Evolutionary conservation across 768 basidiomycete species (phyloP), one percentile per base, ranked within the genome.

Genomic region (Lenzites betulinus): DNA sequence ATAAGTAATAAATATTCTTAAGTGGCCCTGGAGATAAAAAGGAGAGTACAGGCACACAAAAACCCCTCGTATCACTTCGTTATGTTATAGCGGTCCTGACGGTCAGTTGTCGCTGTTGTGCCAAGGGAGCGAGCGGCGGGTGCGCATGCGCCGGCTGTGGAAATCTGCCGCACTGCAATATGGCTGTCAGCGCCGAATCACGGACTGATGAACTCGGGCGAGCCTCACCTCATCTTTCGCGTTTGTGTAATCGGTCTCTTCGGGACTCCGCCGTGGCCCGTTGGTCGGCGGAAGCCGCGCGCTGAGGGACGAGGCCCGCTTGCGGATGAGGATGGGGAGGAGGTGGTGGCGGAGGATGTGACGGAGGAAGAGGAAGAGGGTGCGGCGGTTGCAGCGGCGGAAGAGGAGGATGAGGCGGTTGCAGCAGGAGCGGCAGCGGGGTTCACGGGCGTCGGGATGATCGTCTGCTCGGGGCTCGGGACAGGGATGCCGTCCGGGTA

Each of bases 401-500:
- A 2, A 9, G 43, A 18, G 23, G 38, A 18, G 11, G 55, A 38
- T 12, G 46, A 25, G 16, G 55, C 16, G 16, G 56, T 50, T 6
- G 48, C 36, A 16, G 42, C 11, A n/a, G 36, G 25, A 16, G 20
- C n/a, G 1, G 28, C n/a, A 18, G 20, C 36, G 23, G 50, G 41
- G n/a, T 69, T 58, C 16, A 67, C 58, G 7, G 67, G 65, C 1
- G 63, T 67, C n/a, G 71, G 71, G 18, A 73, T 60, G 23, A 62
- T 54, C 2, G 71, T 72, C 51, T 60, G 60, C 46, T 70, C 66
- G 8, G 69, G 66, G 49, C 66, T 66, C 3, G 71, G 71, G 25
- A 62, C 46, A 9, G 74, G 48, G 54, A 56, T 53, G 41, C 69
- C 69, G 39, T 53, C 30, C 3, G 70, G 69, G 65, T 87, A 86